Evolutionary conservation across 257 asterid genomes (phyloP).

Genomic region (Solanum verrucosum): DNA sequence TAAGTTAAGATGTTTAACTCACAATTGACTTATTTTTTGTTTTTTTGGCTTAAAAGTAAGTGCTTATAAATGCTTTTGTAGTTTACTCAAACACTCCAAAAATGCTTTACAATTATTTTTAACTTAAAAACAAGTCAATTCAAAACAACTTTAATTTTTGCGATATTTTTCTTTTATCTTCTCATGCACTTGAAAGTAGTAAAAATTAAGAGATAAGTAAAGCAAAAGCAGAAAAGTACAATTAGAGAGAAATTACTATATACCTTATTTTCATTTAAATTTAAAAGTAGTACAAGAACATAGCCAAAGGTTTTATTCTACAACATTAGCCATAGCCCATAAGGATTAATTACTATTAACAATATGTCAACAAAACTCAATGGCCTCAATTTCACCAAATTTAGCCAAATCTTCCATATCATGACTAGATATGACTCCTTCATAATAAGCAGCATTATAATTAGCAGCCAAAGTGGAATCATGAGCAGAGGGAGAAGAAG

Average conservation of each 20-base stretch:
- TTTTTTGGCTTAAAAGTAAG: not conserved
- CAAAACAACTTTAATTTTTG: not conserved
- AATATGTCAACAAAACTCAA: not conserved
- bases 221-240: not conserved
- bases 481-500: constrained; percentile 1
- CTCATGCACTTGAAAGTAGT: not conserved
- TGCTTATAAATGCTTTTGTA: too few species aligned
- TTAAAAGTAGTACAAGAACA: not conserved
- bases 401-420: not conserved
- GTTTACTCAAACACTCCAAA: not conserved
- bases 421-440: not conserved
- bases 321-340: not conserved
- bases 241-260: not conserved
- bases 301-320: not conserved
- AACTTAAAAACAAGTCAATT: too few species aligned
- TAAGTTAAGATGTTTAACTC: not conserved
- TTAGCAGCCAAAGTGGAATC: not conserved
- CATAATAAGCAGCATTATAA: not conserved
- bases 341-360: not conserved
- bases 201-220: not conserved
- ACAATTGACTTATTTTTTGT: too few species aligned
- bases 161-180: not conserved
- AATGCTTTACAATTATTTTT: too few species aligned
- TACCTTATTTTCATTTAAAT: not conserved
- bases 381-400: constrained; percentile 9